Evolutionary conservation across 768 basidiomycete species (phyloP).

Genomic region (Leucogyrophana mollusca): DNA sequence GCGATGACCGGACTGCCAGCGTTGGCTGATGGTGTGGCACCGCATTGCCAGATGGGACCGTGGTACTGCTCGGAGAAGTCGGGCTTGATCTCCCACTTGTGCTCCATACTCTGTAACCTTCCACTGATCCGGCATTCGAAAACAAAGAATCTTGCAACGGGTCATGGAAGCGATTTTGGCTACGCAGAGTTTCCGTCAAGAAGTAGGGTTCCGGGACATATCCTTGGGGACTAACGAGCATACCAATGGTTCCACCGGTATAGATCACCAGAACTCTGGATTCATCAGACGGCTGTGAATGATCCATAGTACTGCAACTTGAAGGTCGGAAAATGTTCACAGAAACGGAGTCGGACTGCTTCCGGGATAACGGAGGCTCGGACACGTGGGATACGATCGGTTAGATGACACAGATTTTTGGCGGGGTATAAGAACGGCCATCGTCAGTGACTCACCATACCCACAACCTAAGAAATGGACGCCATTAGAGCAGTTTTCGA

Average conservation of each 20-base stretch:
- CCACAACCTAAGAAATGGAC: conserved; percentile 16
- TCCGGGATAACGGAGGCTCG: too few species aligned
- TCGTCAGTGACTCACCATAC: too few species aligned
- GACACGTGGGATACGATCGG: too few species aligned
- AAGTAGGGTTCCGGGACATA: conserved; percentile 88
- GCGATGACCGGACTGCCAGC: conserved; percentile 64
- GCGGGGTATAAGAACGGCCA: too few species aligned
- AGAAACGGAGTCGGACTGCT: too few species aligned
- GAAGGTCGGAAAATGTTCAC: too few species aligned
- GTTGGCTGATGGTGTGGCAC: conserved; percentile 35
- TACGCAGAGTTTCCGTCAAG: conserved; percentile 77
- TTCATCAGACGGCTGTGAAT: conserved; percentile 55
- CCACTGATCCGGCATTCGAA: conserved; percentile 75
- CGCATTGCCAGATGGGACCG: conserved; percentile 8
- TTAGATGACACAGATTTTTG: too few species aligned
- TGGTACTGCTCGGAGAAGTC: conserved; percentile 16
- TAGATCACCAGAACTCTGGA: conserved; percentile 85
- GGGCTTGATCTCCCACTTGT: conserved; percentile 60
- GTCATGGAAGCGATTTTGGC: conserved; percentile 89
- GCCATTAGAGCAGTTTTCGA: conserved; percentile 28
- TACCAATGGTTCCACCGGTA: conserved; percentile 89
- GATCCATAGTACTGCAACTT: conserved; percentile 42
- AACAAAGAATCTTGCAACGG: conserved; percentile 85
- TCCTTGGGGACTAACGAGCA: conserved; percentile 75
- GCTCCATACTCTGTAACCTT: conserved; percentile 79